These are phyloP conservation scores for Aspergillus heteromorphus DNA, from an alignment of 495 filamentous ascomycete species.

Conservation along the genomic window DNA sequence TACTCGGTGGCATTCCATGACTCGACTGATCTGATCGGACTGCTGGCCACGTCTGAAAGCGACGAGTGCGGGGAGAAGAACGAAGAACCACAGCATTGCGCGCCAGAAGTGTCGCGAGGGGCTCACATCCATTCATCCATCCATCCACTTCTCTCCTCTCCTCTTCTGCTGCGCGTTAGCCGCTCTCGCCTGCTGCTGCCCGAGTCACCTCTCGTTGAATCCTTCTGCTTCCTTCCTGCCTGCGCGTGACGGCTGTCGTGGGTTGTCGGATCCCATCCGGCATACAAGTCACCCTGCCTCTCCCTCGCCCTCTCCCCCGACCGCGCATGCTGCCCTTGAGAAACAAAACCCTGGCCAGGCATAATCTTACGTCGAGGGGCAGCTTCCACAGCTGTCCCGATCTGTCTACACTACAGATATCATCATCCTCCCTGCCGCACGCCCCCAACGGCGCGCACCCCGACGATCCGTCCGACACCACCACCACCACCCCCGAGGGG, in stretches of 20 bases:
- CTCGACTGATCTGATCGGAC: constrained; percentile 1
- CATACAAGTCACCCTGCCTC: background rate
- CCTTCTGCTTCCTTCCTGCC: background rate
- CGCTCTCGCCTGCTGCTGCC: background rate
- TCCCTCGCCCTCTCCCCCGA: background rate
- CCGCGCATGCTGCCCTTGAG: constrained; percentile 20
- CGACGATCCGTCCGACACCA: constrained; percentile 22
- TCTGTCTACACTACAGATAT: constrained; percentile 44
- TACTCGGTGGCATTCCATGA: background rate
- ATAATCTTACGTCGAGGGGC: constrained; percentile 36
- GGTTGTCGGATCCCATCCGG: background rate
- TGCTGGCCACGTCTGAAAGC: constrained; percentile 9
- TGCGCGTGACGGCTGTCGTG: background rate
- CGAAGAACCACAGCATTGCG: background rate
- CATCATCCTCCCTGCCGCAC: constrained; percentile 28
- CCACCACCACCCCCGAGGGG: constrained; percentile 25
- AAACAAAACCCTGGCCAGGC: constrained; percentile 44
- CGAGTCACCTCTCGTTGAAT: background rate
- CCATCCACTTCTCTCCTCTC: background rate
- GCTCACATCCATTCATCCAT: background rate
- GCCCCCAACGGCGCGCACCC: constrained; percentile 19
- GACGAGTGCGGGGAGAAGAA: constrained; percentile 4
- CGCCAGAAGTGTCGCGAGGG: constrained; percentile 1
- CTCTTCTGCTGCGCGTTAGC: background rate
- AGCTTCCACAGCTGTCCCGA: constrained; percentile 50